Percentiles rank a stretch among this genome's conserved stretches.
Evolutionary conservation across 1,284 basidiomycete species (phyloP).

Genomic region (Boletus austroedulis): DNA sequence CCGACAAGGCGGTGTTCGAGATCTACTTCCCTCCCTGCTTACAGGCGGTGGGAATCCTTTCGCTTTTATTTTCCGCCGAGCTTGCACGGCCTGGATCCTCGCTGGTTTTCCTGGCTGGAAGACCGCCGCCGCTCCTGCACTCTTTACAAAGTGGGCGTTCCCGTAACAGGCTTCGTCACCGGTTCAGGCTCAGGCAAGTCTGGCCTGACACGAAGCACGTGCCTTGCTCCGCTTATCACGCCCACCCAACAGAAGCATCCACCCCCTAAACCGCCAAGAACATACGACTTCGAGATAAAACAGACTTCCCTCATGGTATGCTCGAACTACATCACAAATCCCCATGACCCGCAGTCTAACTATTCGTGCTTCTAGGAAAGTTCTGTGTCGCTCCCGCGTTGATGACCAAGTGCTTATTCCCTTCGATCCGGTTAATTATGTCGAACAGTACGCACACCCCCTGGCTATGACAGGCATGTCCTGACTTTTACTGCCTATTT

Average conservation of each 20-base stretch:
- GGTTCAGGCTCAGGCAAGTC: background rate
- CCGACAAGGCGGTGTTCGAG: no score
- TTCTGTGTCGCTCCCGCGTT: background rate
- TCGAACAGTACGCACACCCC: background rate
- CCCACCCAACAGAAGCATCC: conserved; percentile 1
- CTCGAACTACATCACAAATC: background rate
- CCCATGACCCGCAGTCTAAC: background rate
- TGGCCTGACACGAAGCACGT: background rate
- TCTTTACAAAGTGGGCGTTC: background rate
- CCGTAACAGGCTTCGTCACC: no score
- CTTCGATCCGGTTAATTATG: background rate
- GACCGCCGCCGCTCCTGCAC: background rate
- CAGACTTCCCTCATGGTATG: background rate
- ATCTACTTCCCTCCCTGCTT: no score
- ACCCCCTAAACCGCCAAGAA: background rate
- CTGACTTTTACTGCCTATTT: background rate
- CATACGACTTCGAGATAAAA: background rate
- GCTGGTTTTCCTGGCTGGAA: background rate
- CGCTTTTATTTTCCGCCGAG: no score
- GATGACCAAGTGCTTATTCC: background rate
- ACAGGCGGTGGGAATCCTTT: no score
- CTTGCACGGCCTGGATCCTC: no score
- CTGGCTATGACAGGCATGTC: background rate
- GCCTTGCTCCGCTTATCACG: background rate
- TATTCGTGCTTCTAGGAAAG: background rate